Percentiles rank a stretch among this genome's conserved stretches.
These are phyloP conservation scores for Yamadazyma kanchanaburiensis DNA, from an alignment of 1,139 yeast genomes.

Conservation along the genomic window DNA sequence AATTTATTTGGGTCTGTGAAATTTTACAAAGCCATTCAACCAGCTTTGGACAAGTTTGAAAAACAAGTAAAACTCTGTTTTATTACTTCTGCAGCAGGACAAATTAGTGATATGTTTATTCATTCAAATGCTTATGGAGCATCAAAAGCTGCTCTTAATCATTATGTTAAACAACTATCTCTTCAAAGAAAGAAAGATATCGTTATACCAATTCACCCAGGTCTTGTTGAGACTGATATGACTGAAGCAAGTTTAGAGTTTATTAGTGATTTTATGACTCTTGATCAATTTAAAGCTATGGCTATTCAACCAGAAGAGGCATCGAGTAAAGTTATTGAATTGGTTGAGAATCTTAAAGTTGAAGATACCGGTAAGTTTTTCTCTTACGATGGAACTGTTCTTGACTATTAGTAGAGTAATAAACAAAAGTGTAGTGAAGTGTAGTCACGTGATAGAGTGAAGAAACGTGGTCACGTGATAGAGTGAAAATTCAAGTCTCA, in stretches of 20 bases:
- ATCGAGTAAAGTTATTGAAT: conserved; percentile 1
- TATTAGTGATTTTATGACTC: no score
- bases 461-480: no score
- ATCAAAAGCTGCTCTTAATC: conserved; percentile 4
- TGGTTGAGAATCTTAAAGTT: background rate
- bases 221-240: conserved; percentile 7
- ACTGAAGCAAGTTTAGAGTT: no score
- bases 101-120: conserved; percentile 11
- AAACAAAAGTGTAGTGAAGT: no score
- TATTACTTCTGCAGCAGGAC: conserved; percentile 21
- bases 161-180: conserved; percentile 3
- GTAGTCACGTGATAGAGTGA: no score
- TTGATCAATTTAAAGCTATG: no score
- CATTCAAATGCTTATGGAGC: conserved; percentile 9
- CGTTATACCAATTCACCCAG: conserved; percentile 53
- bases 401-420: no score
- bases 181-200: conserved; percentile 22
- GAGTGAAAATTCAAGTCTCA: no score
- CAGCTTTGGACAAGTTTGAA: conserved; percentile 14
- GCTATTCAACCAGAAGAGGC: no score
- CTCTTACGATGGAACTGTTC: conserved; percentile 5
- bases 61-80: conserved; percentile 20
- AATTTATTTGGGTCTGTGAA: conserved; percentile 31
- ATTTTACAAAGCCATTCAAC: conserved; percentile 21
- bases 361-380: conserved; percentile 4